Base-by-base conservation (phyloP, 108 stramenopile species). In the Discostella pseudostelligera region DNA sequence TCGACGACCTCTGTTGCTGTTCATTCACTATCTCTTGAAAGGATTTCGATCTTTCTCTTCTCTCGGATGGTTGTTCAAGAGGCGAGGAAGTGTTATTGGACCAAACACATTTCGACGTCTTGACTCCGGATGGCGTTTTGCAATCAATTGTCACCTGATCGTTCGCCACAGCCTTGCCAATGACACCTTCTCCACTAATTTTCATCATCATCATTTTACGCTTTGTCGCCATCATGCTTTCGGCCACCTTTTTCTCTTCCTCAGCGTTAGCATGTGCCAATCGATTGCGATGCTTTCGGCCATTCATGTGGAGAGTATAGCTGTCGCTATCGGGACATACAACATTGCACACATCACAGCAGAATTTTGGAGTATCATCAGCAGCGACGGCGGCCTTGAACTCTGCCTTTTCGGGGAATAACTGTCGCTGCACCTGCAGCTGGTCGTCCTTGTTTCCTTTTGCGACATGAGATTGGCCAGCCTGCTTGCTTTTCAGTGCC, bases 201-300 rank as follows among this genome's bases (percentile, higher is more conserved):
- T 74, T 57, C 46, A 66, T 66, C 3, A 79, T 39, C 49, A 70
- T 63, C 70, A 80, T n/a, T n/a, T n/a, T 81, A n/a, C 69, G 74
- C 50, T 80, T 76, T 65, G 63, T 62, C 53, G 59, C 80, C 84
- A 88, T 83, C 60, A 87, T 84, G 11, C 68, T 50, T 40, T 74
- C 70, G 35, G 86, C 83, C 9, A 84, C 83, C 36, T 47, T 56
- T 36, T 70, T 64, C 60, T 88, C 78, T 42, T 90, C 92, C 14
- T 80, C 79, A 26, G 85, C 83, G 14, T 65, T 78, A 20, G 47
- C 61, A 46, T 90, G 88, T n/a, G 57, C 59, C 29, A 83, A 67
- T 36, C 85, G 71, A 76, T 93, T 93, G 28, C 92, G 70, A 59
- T 93, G 92, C 59, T 89, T 93, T 54, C 88, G 74, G 42, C 92